These are phyloP conservation scores for Torulaspora maleeae DNA, from an alignment of 805 yeast species.

Conservation along the genomic window DNA sequence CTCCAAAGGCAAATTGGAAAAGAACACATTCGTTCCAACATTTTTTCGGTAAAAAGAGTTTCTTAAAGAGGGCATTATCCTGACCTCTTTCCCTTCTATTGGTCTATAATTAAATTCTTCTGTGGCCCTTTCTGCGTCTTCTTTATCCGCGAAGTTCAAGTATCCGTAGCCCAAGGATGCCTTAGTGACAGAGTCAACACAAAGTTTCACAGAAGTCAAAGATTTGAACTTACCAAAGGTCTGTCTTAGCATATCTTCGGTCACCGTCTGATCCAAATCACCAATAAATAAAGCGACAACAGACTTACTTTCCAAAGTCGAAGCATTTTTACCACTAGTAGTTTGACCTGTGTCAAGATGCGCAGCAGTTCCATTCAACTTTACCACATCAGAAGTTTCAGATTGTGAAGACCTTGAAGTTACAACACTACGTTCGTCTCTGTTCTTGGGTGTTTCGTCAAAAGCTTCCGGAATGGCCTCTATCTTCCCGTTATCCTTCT, in stretches of 20 bases:
- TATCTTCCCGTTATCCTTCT: slow-evolving; percentile 5
- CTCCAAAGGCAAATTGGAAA: slow-evolving; percentile 41
- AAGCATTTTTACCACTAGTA: not conserved
- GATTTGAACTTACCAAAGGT: slow-evolving; percentile 44
- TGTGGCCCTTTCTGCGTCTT: slow-evolving; percentile 53
- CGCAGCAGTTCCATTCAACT: slow-evolving; percentile 4
- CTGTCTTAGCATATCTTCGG: slow-evolving; percentile 45
- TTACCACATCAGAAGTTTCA: slow-evolving; percentile 16
- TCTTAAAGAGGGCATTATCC: slow-evolving; percentile 54
- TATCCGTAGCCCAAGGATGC: slow-evolving; percentile 69
- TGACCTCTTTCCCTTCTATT: slow-evolving; percentile 41
- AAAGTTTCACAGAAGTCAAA: slow-evolving; percentile 55
- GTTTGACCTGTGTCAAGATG: not conserved
- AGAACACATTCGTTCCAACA: slow-evolving; percentile 48
- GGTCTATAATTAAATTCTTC: slow-evolving; percentile 51
- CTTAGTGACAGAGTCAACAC: slow-evolving; percentile 50
- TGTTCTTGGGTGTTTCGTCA: not conserved
- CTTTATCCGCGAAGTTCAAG: slow-evolving; percentile 50
- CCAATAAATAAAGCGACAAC: slow-evolving; percentile 54
- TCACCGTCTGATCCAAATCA: slow-evolving; percentile 47
- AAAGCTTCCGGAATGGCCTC: not conserved
- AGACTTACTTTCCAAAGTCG: slow-evolving; percentile 12
- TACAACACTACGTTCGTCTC: slow-evolving; percentile 13
- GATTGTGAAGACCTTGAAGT: slow-evolving; percentile 19
- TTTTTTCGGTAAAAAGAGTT: slow-evolving; percentile 40